Conservation (phyloP, 2,329 filamentous ascomycete genomes). For the Ilyonectria robusta region DNA sequence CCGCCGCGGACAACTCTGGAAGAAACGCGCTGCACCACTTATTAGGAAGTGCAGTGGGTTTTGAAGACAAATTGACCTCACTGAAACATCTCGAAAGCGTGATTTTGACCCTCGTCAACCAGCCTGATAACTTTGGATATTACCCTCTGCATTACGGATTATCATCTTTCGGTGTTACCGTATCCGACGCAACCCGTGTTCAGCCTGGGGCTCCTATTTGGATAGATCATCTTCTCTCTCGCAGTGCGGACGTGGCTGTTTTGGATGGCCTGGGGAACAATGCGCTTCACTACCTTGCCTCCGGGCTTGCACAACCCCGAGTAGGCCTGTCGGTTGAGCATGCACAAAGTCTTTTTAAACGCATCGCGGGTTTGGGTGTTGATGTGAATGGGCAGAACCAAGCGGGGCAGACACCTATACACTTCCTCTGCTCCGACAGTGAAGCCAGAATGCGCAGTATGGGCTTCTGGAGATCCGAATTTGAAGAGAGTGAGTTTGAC, state of each 20-base stretch:
- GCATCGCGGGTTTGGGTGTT: conserved; percentile 24
- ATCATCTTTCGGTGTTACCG: background rate
- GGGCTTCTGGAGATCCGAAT: no score
- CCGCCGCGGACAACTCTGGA: conserved; percentile 23
- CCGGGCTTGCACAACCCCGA: background rate
- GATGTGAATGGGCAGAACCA: conserved; percentile 37
- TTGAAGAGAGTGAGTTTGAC: background rate
- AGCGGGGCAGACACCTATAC: conserved; percentile 28
- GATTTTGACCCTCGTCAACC: conserved; percentile 26
- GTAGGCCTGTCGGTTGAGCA: background rate
- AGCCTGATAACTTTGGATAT: conserved; percentile 33
- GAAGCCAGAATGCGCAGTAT: no score
- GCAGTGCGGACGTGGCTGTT: conserved; percentile 28
- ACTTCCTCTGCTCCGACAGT: conserved; percentile 12
- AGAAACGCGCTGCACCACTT: conserved; percentile 35
- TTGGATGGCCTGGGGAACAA: conserved; percentile 30
- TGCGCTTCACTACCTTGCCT: conserved; percentile 29
- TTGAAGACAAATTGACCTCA: background rate
- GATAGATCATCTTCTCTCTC: conserved; percentile 28
- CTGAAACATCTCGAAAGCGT: conserved; percentile 19
- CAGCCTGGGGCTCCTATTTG: background rate
- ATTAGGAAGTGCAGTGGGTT: background rate
- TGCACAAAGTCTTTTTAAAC: conserved; percentile 10
- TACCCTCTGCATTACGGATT: conserved; percentile 37
- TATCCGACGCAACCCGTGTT: no score